These are phyloP conservation scores for Lantana camara DNA, from an alignment of 257 asterid species.

Conservation along the genomic window DNA sequence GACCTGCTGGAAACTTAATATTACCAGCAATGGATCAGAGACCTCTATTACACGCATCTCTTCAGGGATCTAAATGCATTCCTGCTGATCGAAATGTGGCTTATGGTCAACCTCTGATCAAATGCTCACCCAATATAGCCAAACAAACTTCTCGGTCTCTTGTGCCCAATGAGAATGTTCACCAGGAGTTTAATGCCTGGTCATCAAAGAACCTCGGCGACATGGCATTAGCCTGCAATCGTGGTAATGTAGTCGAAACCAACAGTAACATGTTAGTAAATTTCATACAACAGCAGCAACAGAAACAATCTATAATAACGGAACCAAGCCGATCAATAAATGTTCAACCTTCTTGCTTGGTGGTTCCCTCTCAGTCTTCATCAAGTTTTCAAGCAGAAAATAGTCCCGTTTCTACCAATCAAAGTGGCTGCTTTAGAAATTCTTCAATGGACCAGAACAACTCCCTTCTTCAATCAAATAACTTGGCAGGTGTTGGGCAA, in stretches of 20 bases:
- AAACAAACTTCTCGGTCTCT: conserved; percentile 48
- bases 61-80: conserved; percentile 53
- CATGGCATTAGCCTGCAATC: conserved; percentile 37
- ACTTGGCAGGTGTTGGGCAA: conserved; percentile 44
- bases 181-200: conserved; percentile 52
- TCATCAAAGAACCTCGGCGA: conserved; percentile 42
- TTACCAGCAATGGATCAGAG: conserved; percentile 63
- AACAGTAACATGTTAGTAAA: conserved; percentile 42
- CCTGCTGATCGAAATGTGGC: conserved; percentile 51
- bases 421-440: conserved; percentile 39
- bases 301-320: conserved; percentile 40
- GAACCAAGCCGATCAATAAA: conserved; percentile 50
- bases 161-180: conserved; percentile 40
- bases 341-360: conserved; percentile 82
- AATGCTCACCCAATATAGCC: conserved; percentile 51
- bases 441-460: conserved; percentile 38
- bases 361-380: conserved; percentile 64
- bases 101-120: conserved; percentile 58
- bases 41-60: conserved; percentile 53
- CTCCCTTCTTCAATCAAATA: conserved; percentile 45
- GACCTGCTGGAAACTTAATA: conserved; percentile 50
- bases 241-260: conserved; percentile 37
- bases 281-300: conserved; percentile 49
- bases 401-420: conserved; percentile 45
- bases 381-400: conserved; percentile 52